These are phyloP conservation scores for Talaromyces islandicus DNA, from an alignment of 2,329 filamentous ascomycete species.

Conservation along the genomic window DNA sequence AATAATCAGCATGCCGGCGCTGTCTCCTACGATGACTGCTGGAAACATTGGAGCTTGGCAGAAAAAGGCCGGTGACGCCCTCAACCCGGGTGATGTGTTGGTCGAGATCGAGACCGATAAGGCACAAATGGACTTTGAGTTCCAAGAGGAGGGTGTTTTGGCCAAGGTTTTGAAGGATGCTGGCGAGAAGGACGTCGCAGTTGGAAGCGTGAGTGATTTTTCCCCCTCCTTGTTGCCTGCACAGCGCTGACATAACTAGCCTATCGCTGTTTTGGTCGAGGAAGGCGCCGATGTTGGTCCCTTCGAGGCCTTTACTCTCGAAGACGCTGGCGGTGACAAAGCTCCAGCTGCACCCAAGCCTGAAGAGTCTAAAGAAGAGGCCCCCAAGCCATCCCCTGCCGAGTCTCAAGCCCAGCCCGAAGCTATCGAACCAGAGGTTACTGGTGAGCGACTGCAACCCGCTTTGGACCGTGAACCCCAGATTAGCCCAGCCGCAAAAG, in stretches of 20 bases:
- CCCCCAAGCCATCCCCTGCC: slow-evolving; percentile 46
- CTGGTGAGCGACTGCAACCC: slow-evolving; percentile 72
- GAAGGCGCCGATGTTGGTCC: slow-evolving; percentile 80
- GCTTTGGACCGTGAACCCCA: slow-evolving; percentile 76
- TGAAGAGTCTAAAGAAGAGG: slow-evolving; percentile 51
- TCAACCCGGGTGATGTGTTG: slow-evolving; percentile 87
- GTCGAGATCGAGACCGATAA: slow-evolving; percentile 99
- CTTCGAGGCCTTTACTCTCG: slow-evolving; percentile 81
- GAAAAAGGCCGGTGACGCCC: slow-evolving; percentile 86
- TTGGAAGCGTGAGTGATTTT: slow-evolving; percentile 77
- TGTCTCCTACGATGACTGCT: slow-evolving; percentile 95
- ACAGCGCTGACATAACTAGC: slow-evolving; percentile 49
- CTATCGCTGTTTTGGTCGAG: slow-evolving; percentile 91
- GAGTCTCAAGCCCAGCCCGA: slow-evolving; percentile 30
- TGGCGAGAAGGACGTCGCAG: slow-evolving; percentile 87
- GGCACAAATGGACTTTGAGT: slow-evolving; percentile 99
- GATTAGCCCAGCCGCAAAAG: slow-evolving; percentile 67
- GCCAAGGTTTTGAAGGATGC: slow-evolving; percentile 91
- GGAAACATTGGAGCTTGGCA: slow-evolving; percentile 97
- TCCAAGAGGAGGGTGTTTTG: slow-evolving; percentile 94
- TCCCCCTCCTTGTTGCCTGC: neutral
- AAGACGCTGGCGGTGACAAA: slow-evolving; percentile 85
- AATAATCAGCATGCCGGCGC: slow-evolving; percentile 93
- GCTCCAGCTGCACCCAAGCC: slow-evolving; percentile 55
- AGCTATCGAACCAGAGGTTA: slow-evolving; percentile 64